Conservation (phyloP, 2,329 filamentous ascomycete genomes). For the Colletotrichum falcatum region DNA sequence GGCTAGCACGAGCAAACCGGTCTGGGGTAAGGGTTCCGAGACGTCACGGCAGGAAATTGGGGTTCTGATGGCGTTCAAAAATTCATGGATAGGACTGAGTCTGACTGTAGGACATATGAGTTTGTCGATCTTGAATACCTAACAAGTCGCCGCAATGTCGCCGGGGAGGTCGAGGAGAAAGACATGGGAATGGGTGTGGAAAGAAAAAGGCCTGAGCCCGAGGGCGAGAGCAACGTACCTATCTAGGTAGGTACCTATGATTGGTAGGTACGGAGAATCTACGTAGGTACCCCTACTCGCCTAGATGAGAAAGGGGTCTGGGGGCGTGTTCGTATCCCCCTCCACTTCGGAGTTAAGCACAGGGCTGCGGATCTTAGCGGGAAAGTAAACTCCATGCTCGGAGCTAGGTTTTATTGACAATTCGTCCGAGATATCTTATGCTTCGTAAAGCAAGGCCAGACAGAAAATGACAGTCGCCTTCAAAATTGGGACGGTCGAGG, state of each 20-base stretch:
- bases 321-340: background rate
- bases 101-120: background rate
- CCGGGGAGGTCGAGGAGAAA: background rate
- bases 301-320: background rate
- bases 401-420: background rate
- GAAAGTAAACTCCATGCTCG: background rate
- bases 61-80: background rate
- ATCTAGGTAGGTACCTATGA: no score
- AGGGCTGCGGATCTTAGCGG: background rate
- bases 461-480: no score
- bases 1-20: background rate
- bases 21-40: background rate
- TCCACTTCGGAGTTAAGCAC: conserved; percentile 26
- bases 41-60: background rate
- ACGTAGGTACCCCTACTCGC: no score
- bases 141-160: conserved; percentile 25
- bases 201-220: background rate
- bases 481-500: background rate
- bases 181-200: background rate
- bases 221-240: background rate
- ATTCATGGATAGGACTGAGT: background rate
- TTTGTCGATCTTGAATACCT: background rate
- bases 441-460: background rate
- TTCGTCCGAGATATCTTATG: background rate
- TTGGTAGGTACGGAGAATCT: no score